Evolutionary conservation across 331 rosid species (phyloP).

Genomic region (Cydonia oblonga): DNA sequence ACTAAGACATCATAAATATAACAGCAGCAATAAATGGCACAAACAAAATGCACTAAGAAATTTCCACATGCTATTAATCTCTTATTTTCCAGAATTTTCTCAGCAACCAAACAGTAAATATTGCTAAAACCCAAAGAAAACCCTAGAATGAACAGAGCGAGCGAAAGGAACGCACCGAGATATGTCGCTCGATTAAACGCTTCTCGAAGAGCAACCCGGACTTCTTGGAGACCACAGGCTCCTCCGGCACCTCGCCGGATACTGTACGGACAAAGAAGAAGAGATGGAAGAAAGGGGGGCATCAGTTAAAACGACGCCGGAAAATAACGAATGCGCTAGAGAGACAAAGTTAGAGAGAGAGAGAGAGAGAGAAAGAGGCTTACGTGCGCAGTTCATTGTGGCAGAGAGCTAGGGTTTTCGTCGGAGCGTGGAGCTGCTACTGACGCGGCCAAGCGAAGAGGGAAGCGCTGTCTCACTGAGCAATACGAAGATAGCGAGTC

Average conservation of each 20-base stretch:
- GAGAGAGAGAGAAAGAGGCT: not conserved
- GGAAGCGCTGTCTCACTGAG: not conserved
- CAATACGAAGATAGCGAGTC: not conserved
- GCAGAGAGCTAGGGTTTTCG: constrained; percentile 15
- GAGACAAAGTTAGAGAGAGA: not conserved
- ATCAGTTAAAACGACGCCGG: constrained; percentile 15
- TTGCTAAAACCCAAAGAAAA: not conserved
- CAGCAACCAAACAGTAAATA: not conserved
- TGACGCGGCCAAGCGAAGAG: not conserved
- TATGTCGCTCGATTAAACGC: constrained; percentile 81
- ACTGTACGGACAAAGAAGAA: constrained; percentile 33
- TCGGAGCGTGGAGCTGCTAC: not conserved
- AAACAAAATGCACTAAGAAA: not conserved
- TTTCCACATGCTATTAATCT: not conserved
- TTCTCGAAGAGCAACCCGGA: constrained; percentile 85
- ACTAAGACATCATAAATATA: not conserved
- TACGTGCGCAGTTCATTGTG: constrained; percentile 54
- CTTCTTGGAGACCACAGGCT: constrained; percentile 75
- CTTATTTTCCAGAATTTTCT: not conserved
- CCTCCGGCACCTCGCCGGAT: constrained; percentile 99
- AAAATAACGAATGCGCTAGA: not conserved
- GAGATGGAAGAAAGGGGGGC: not conserved
- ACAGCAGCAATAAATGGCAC: not conserved
- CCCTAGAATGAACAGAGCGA: constrained; percentile 20
- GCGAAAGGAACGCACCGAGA: constrained; percentile 32